phyloP scores from a whole-genome alignment of 202 grass and related monocot species.

The Zizania palustris region DNA sequence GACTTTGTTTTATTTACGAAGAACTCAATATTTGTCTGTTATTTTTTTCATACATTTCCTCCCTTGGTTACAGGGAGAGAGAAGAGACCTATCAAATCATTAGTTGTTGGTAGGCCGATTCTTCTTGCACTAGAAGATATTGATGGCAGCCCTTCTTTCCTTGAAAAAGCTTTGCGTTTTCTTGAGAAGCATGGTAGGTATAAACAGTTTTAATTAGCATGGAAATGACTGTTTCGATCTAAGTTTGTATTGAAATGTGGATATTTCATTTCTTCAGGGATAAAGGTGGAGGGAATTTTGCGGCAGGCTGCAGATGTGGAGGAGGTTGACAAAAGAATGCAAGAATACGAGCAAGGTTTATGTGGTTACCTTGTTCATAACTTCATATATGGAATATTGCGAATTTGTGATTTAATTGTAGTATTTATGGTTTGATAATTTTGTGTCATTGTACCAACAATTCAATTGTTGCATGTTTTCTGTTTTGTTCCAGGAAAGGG shows the following conservation, averaged over 20 bases:
- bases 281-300: conserved; percentile 96
- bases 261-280: conserved; percentile 60
- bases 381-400: conserved; percentile 30
- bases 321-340: conserved; percentile 91
- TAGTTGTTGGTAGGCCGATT: conserved; percentile 96
- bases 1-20: neutral
- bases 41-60: conserved; percentile 40
- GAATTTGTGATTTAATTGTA: conserved; percentile 2
- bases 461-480: conserved; percentile 36
- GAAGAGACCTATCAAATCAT: conserved; percentile 79
- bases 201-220: conserved; percentile 14
- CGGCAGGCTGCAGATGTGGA: conserved; percentile 96
- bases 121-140: conserved; percentile 98
- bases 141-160: conserved; percentile 96
- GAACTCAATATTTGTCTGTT: conserved; percentile 26
- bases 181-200: conserved; percentile 96
- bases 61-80: conserved; percentile 72
- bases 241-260: conserved; percentile 37
- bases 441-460: conserved; percentile 27
- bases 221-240: conserved; percentile 11
- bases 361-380: conserved; percentile 24
- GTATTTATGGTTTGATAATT: conserved; percentile 32
- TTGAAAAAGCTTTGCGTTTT: conserved; percentile 96
- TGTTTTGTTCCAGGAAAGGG: conserved; percentile 66
- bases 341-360: conserved; percentile 98